Conservation (phyloP, 129 eudicot genomes). For the Ambrosia artemisiifolia region DNA sequence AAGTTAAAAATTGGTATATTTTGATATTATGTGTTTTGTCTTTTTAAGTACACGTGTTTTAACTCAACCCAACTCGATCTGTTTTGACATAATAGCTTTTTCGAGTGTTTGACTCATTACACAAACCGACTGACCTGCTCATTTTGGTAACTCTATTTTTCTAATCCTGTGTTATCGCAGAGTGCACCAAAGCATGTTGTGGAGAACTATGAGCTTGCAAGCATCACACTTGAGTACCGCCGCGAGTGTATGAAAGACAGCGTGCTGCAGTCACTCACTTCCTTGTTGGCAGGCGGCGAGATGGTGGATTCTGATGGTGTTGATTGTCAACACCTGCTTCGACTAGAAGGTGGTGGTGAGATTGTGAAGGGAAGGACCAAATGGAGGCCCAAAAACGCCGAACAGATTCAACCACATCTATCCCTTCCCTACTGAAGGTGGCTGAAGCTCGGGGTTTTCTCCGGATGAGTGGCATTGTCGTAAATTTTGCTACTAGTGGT, state of each 20-base stretch:
- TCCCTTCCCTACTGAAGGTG: constrained; percentile 48
- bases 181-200: constrained; percentile 75
- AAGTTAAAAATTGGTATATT: too few species aligned
- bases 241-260: constrained; percentile 94
- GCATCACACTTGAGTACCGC: constrained; percentile 89
- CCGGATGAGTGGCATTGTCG: constrained; percentile 15
- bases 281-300: constrained; percentile 42
- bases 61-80: not conserved
- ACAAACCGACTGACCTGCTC: not conserved
- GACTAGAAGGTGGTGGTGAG: constrained; percentile 64
- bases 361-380: constrained; percentile 76
- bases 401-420: constrained; percentile 33
- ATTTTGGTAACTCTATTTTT: not conserved
- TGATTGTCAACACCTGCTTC: constrained; percentile 92
- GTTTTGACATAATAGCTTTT: not conserved
- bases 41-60: not conserved
- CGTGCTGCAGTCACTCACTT: constrained; percentile 88
- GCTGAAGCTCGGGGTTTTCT: not conserved
- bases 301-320: constrained; percentile 36
- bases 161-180: constrained; percentile 32
- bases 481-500: constrained; percentile 26
- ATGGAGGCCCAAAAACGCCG: constrained; percentile 74
- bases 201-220: constrained; percentile 88
- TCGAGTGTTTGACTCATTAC: not conserved
- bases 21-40: too few species aligned